A percentile compares a stretch with the other conserved stretches of the same genome.
These are phyloP conservation scores for Pseudocercospora crystallina DNA, from an alignment of 2,329 filamentous ascomycete genomes.

Conservation along the genomic window DNA sequence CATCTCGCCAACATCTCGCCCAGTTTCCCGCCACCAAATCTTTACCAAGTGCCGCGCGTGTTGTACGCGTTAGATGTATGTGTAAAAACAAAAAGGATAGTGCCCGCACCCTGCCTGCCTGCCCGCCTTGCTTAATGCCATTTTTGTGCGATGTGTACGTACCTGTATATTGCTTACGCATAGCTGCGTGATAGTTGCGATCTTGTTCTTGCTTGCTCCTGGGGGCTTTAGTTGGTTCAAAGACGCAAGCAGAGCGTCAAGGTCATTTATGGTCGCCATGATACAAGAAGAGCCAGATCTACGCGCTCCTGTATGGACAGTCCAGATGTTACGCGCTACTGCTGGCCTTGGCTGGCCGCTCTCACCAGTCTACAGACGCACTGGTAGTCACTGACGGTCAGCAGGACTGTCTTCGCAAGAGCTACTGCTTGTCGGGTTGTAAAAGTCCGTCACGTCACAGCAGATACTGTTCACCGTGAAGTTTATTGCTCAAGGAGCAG, in stretches of 20 bases:
- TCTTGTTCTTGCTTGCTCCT: constrained; percentile 90
- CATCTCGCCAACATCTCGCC: too few relatives aligned
- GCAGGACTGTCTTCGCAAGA: constrained; percentile 16
- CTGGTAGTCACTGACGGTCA: constrained; percentile 15
- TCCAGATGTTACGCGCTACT: constrained; percentile 22
- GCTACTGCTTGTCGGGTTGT: constrained; percentile 15
- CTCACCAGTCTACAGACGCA: constrained; percentile 24
- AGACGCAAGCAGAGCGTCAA: constrained; percentile 86
- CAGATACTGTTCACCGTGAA: too few relatives aligned
- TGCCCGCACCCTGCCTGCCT: too few relatives aligned
- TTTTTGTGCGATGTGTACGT: constrained; percentile 35
- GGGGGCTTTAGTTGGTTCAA: constrained; percentile 90
- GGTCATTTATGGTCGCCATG: constrained; percentile 73
- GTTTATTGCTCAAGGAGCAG: too few relatives aligned
- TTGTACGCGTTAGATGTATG: too few relatives aligned
- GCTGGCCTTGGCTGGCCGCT: background rate
- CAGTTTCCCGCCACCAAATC: too few relatives aligned
- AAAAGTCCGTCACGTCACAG: too few relatives aligned
- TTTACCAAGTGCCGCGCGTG: too few relatives aligned
- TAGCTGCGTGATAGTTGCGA: constrained; percentile 79
- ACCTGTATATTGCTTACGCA: constrained; percentile 91
- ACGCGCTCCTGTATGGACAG: constrained; percentile 14
- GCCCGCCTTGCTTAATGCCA: too few relatives aligned
- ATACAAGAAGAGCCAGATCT: constrained; percentile 23
- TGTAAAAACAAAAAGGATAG: too few relatives aligned